Conservation (phyloP, 306 rosid species). For the Medicago ruthenica region DNA sequence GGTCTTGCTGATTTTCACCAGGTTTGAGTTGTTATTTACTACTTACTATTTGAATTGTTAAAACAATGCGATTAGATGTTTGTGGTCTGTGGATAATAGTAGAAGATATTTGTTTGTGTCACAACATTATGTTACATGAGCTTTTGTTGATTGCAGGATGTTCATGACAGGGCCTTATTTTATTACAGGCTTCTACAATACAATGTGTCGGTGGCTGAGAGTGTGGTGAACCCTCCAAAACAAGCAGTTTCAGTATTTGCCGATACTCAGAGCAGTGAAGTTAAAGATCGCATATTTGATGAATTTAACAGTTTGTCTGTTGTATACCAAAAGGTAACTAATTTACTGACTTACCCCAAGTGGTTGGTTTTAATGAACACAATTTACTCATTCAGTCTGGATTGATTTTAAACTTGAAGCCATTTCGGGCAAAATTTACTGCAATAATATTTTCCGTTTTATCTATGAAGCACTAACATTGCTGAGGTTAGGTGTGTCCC, state of each 20-base stretch:
- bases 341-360: constrained; percentile 19
- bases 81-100: too few relatives aligned
- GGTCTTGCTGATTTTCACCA: constrained; percentile 96
- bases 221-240: constrained; percentile 94
- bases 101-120: constrained; percentile 6
- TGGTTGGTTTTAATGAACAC: constrained; percentile 7
- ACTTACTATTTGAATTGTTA: constrained; percentile 26
- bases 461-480: background rate
- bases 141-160: constrained; percentile 80
- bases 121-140: constrained; percentile 44
- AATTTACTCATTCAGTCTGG: background rate
- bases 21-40: constrained; percentile 53
- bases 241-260: constrained; percentile 99
- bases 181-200: constrained; percentile 95
- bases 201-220: constrained; percentile 79
- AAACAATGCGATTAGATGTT: constrained; percentile 33
- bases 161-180: constrained; percentile 93
- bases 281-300: constrained; percentile 96
- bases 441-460: background rate
- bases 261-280: constrained; percentile 96
- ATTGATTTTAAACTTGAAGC: too few relatives aligned
- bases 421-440: too few relatives aligned
- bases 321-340: constrained; percentile 84
- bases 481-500: background rate
- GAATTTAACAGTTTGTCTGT: constrained; percentile 98